These are phyloP conservation scores for Paraphoma chrysanthemicola DNA, from an alignment of 2,329 filamentous ascomycete species.

Conservation along the genomic window DNA sequence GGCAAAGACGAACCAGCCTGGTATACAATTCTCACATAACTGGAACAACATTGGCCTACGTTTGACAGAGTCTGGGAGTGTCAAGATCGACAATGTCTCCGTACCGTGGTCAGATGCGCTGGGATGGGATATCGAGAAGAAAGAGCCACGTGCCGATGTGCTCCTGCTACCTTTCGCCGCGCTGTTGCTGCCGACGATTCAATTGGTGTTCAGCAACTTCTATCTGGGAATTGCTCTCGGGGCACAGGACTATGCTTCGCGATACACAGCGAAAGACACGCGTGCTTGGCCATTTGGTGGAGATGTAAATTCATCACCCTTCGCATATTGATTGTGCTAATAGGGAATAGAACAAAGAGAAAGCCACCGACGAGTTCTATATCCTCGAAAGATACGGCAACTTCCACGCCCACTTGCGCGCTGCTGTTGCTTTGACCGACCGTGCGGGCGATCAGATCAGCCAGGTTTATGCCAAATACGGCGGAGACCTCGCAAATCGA, in stretches of 20 bases:
- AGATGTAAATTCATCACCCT: constrained; percentile 45
- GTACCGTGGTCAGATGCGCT: constrained; percentile 68
- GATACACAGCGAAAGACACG: constrained; percentile 64
- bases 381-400: constrained; percentile 70
- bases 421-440: constrained; percentile 66
- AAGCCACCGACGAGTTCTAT: constrained; percentile 69
- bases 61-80: constrained; percentile 68
- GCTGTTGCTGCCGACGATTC: constrained; percentile 68
- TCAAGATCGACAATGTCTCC: constrained; percentile 64
- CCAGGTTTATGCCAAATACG: constrained; percentile 55
- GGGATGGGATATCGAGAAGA: constrained; percentile 63
- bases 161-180: constrained; percentile 63
- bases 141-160: constrained; percentile 59
- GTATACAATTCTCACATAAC: constrained; percentile 65
- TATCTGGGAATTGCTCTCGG: constrained; percentile 70
- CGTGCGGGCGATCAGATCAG: constrained; percentile 60
- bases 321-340: constrained; percentile 1
- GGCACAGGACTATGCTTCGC: constrained; percentile 61
- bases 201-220: constrained; percentile 71
- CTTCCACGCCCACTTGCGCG: constrained; percentile 67
- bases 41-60: constrained; percentile 71
- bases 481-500: constrained; percentile 42
- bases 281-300: constrained; percentile 70
- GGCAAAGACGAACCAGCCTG: constrained; percentile 64
- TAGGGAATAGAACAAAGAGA: constrained; percentile 57